A percentile compares a stretch with the other conserved stretches of the same genome.
Conservation (phyloP, 2,329 filamentous ascomycete species). For the Nothomitra cinnamomea region DNA sequence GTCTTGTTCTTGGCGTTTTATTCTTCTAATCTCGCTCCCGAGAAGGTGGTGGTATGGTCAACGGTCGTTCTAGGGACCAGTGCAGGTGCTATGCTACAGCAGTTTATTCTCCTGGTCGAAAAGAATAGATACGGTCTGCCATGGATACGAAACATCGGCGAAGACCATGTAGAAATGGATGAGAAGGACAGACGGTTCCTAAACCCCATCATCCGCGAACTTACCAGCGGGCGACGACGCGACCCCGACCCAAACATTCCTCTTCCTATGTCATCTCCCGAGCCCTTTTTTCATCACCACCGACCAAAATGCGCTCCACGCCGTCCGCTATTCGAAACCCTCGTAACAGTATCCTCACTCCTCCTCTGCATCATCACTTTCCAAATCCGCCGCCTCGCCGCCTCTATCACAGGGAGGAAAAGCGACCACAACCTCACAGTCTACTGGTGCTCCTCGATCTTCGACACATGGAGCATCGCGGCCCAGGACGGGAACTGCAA, state of each 20-base stretch:
- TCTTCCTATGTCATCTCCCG: neutral
- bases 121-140: neutral
- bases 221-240: neutral
- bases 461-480: constrained; percentile 8
- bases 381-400: constrained; percentile 7
- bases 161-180: neutral
- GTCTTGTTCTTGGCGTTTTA: constrained; percentile 6
- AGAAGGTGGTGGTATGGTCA: constrained; percentile 9
- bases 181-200: neutral
- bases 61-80: constrained; percentile 9
- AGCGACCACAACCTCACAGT: neutral
- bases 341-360: neutral
- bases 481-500: constrained; percentile 8
- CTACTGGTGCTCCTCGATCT: constrained; percentile 9
- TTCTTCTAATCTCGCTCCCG: constrained; percentile 6
- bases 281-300: neutral
- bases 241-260: neutral
- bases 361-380: constrained; percentile 5
- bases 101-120: constrained; percentile 8
- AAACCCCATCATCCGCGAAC: neutral
- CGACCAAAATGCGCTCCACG: neutral
- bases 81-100: constrained; percentile 9
- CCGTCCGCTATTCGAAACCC: neutral
- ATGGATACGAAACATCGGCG: neutral
- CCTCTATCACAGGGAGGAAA: neutral